Conservation (phyloP, 2,329 filamentous ascomycete genomes). For the Fusarium sp. region DNA sequence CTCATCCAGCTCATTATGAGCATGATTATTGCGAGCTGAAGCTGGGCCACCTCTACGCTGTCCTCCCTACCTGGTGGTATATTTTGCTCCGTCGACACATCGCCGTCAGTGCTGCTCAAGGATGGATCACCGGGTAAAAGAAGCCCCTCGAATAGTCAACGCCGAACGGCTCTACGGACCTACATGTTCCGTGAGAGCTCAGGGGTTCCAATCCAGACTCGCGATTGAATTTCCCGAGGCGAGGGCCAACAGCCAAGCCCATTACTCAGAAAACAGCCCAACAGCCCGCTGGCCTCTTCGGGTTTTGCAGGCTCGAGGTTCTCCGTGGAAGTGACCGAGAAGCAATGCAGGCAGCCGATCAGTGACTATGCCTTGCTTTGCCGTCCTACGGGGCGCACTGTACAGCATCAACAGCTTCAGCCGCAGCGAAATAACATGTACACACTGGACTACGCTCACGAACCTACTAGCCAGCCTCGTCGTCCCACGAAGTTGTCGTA, state of each 20-base stretch:
- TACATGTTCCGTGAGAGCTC: conserved; percentile 3
- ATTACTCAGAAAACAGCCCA: neutral
- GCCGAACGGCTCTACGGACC: neutral
- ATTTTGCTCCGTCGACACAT: neutral
- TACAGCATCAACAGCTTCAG: conserved; percentile 1
- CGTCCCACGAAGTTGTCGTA: neutral
- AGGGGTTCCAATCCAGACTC: conserved; percentile 11
- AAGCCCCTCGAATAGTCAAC: conserved; percentile 4
- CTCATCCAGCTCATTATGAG: neutral
- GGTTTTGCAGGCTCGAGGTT: conserved; percentile 4
- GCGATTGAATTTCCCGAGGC: neutral
- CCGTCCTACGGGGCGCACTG: neutral
- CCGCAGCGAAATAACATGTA: neutral
- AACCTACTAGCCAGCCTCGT: neutral
- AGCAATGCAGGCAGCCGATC: conserved; percentile 9
- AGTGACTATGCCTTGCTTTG: neutral
- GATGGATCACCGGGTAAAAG: conserved; percentile 15
- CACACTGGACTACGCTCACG: neutral
- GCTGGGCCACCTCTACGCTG: neutral
- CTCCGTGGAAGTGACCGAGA: conserved; percentile 4
- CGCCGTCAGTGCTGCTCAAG: neutral
- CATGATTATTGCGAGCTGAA: neutral
- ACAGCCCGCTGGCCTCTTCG: neutral
- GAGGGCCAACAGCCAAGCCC: conserved; percentile 15
- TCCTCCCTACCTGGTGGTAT: neutral